phyloP scores from a whole-genome alignment of 805 yeast genomes.

The Spencermartinsiella europaea region DNA sequence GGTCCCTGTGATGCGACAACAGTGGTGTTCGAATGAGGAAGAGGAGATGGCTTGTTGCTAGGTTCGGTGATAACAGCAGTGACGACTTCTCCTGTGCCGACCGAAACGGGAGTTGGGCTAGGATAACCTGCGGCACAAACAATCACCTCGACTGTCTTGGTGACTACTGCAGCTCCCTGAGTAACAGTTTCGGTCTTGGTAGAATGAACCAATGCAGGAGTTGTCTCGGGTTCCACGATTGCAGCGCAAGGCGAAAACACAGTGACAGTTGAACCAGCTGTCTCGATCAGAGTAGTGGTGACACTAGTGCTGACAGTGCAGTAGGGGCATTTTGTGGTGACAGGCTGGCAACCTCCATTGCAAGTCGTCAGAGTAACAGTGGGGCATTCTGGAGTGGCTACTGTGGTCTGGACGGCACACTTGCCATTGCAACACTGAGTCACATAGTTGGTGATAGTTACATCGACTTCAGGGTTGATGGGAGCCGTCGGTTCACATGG shows the following conservation, averaged over 20 bases:
- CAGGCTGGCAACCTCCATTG: slow-evolving; percentile 3
- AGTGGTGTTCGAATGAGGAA: no score
- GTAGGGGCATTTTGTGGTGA: slow-evolving; percentile 9
- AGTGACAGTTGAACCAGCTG: slow-evolving; percentile 4
- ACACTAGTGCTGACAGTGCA: slow-evolving; percentile 9
- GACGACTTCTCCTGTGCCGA: background rate
- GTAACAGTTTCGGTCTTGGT: background rate
- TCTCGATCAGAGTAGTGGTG: background rate
- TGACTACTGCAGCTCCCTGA: background rate
- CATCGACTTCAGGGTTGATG: slow-evolving; percentile 6
- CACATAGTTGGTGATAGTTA: slow-evolving; percentile 7
- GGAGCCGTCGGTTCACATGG: slow-evolving; percentile 5
- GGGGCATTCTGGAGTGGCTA: slow-evolving; percentile 6
- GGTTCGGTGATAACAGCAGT: background rate
- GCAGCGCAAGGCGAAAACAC: slow-evolving; percentile 8
- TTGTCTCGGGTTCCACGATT: slow-evolving; percentile 4
- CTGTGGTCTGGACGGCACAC: slow-evolving; percentile 7
- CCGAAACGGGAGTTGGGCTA: background rate
- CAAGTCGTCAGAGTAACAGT: slow-evolving; percentile 11
- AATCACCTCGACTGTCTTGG: background rate
- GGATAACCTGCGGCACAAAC: background rate
- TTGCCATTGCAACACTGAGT: slow-evolving; percentile 9
- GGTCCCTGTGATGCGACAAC: background rate
- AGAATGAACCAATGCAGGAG: slow-evolving; percentile 3
- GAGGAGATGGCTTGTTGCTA: no score